A percentile compares a stretch with the other conserved stretches of the same genome.
phyloP scores from a whole-genome alignment of 352 stramenopile genomes.

The Thalassiosira livingstoniorum region DNA sequence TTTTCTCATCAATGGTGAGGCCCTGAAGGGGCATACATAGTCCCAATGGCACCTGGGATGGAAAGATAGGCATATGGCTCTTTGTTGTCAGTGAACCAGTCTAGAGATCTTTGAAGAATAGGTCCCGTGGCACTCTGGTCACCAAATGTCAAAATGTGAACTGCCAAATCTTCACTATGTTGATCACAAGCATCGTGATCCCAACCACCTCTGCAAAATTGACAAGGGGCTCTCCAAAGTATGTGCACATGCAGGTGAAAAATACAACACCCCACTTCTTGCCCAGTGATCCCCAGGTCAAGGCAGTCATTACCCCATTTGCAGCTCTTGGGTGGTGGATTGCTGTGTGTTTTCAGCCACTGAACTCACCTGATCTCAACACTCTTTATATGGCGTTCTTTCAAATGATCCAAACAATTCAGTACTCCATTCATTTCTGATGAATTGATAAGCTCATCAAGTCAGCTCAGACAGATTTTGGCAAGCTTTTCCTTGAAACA shows the following conservation, averaged over 20 bases:
- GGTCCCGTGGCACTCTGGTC: neutral
- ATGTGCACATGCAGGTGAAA: slow-evolving; percentile 10
- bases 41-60: slow-evolving; percentile 17
- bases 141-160: slow-evolving; percentile 4
- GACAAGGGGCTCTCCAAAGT: slow-evolving; percentile 20
- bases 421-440: slow-evolving; percentile 13
- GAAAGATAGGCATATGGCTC: slow-evolving; percentile 35
- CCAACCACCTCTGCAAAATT: slow-evolving; percentile 30
- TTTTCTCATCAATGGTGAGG: slow-evolving; percentile 6
- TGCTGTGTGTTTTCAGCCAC: slow-evolving; percentile 18
- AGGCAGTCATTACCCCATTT: no score
- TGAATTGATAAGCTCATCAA: slow-evolving; percentile 24
- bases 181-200: slow-evolving; percentile 30
- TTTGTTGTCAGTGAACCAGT: neutral
- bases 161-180: neutral
- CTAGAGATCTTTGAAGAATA: slow-evolving; percentile 20
- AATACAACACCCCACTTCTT: slow-evolving; percentile 8
- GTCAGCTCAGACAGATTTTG: slow-evolving; percentile 1
- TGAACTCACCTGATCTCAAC: slow-evolving; percentile 50
- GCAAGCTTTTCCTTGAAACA: slow-evolving; percentile 2
- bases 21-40: neutral
- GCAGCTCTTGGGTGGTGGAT: neutral
- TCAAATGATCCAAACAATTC: slow-evolving; percentile 31
- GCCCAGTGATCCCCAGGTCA: neutral
- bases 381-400: slow-evolving; percentile 47